Percentiles rank a stretch among this genome's conserved stretches.
Evolutionary conservation across 805 yeast species (phyloP).

Genomic region (Candida tammaniensis): DNA sequence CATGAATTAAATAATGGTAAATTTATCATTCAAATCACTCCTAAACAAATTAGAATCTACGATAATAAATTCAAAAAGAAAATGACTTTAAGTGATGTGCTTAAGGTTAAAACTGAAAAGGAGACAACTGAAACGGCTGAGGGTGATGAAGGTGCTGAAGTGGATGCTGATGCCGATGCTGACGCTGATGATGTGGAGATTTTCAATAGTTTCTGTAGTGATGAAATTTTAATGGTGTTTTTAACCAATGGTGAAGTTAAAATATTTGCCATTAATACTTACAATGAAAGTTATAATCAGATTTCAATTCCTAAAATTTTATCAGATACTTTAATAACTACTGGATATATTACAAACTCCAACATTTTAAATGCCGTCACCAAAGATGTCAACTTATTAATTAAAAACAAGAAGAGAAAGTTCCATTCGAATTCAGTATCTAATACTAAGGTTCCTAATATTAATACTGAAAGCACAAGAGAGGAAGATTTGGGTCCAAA

Average conservation of each 20-base stretch:
- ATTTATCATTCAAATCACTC: slow-evolving; percentile 72
- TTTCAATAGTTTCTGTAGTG: slow-evolving; percentile 58
- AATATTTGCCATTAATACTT: slow-evolving; percentile 44
- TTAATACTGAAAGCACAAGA: neutral
- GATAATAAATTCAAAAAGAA: slow-evolving; percentile 55
- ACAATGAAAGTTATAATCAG: slow-evolving; percentile 30
- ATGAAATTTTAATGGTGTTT: slow-evolving; percentile 61
- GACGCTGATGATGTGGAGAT: slow-evolving; percentile 48
- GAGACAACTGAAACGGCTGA: neutral
- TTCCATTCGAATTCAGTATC: slow-evolving; percentile 5
- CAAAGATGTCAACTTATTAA: slow-evolving; percentile 24
- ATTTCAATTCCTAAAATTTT: slow-evolving; percentile 41
- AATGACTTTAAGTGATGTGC: slow-evolving; percentile 43
- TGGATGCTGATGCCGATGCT: slow-evolving; percentile 5
- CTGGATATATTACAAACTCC: slow-evolving; percentile 61
- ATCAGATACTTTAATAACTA: slow-evolving; percentile 56
- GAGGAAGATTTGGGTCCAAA: slow-evolving; percentile 19
- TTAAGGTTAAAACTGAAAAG: slow-evolving; percentile 15
- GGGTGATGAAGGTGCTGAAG: slow-evolving; percentile 2
- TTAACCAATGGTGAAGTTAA: slow-evolving; percentile 70
- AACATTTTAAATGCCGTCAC: slow-evolving; percentile 28
- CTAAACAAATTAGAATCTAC: slow-evolving; percentile 60
- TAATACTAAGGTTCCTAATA: too few species aligned
- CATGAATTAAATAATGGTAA: slow-evolving; percentile 56
- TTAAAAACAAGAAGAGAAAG: slow-evolving; percentile 29